phyloP scores from a whole-genome alignment of 2,329 filamentous ascomycete species.

The Phaeosphaeria sp. region DNA sequence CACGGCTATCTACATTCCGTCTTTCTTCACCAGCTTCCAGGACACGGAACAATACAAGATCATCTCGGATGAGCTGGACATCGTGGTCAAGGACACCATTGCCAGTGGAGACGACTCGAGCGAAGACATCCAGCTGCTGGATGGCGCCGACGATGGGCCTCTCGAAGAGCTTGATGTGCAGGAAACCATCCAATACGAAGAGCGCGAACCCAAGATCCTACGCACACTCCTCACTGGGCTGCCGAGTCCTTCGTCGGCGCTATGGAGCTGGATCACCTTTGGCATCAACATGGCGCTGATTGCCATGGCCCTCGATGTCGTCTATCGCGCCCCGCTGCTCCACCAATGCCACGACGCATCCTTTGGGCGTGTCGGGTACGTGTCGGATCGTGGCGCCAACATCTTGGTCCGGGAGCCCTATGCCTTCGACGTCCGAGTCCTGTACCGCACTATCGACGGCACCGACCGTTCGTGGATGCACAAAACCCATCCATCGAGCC shows the following conservation, averaged over 20 bases:
- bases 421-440: slow-evolving; percentile 64
- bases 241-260: slow-evolving; percentile 73
- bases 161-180: slow-evolving; percentile 63
- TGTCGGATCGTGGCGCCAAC: slow-evolving; percentile 80
- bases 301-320: slow-evolving; percentile 75
- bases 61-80: slow-evolving; percentile 65
- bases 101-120: slow-evolving; percentile 40
- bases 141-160: slow-evolving; percentile 48
- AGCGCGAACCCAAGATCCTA: slow-evolving; percentile 64
- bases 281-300: slow-evolving; percentile 75
- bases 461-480: slow-evolving; percentile 39
- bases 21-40: slow-evolving; percentile 67
- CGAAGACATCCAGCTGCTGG: slow-evolving; percentile 44
- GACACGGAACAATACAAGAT: slow-evolving; percentile 65
- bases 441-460: slow-evolving; percentile 41
- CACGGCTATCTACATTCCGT: slow-evolving; percentile 70
- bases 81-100: slow-evolving; percentile 51
- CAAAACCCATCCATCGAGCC: slow-evolving; percentile 36
- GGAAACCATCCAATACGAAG: slow-evolving; percentile 67
- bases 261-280: slow-evolving; percentile 72
- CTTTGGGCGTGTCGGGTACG: slow-evolving; percentile 86
- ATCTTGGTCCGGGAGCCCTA: slow-evolving; percentile 87
- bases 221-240: slow-evolving; percentile 76
- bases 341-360: slow-evolving; percentile 78
- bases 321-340: slow-evolving; percentile 74